A percentile compares a stretch with the other conserved stretches of the same genome.
Evolutionary conservation across 176 grass and related monocot genomes (phyloP).

Genomic region (Musa troglodytarum): DNA sequence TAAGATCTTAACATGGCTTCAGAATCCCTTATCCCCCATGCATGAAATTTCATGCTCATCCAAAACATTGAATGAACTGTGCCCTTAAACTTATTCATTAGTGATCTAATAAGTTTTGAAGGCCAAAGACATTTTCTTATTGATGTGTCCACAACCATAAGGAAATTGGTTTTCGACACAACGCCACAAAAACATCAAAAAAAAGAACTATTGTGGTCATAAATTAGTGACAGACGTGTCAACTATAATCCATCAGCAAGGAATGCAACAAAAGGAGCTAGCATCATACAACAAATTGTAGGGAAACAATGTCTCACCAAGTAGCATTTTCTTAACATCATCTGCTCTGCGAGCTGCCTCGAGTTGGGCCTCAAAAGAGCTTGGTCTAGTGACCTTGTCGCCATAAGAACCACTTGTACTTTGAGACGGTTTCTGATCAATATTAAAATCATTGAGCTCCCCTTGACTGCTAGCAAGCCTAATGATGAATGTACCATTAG

Average conservation of each 20-base stretch:
- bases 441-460: slow-evolving; percentile 29
- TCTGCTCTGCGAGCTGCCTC: slow-evolving; percentile 83
- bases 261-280: not conserved
- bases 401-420: slow-evolving; percentile 31
- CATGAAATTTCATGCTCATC: no score
- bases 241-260: not conserved
- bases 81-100: no score
- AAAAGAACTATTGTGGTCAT: not conserved
- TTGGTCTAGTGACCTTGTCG: slow-evolving; percentile 27
- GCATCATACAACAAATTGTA: not conserved
- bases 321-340: slow-evolving; percentile 85
- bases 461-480: slow-evolving; percentile 52
- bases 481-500: slow-evolving; percentile 75
- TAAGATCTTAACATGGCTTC: no score
- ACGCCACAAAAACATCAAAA: no score
- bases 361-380: slow-evolving; percentile 53
- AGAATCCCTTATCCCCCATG: no score
- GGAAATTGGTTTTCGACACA: no score
- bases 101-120: no score
- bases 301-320: slow-evolving; percentile 37
- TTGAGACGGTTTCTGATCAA: slow-evolving; percentile 29
- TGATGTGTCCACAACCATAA: no score
- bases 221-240: not conserved
- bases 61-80: no score
- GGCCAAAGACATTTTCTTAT: no score